Percentiles rank a stretch among this genome's conserved stretches.
Evolutionary conservation across 106 monocot species (phyloP).

Genomic region (Dioscorea zingiberensis): DNA sequence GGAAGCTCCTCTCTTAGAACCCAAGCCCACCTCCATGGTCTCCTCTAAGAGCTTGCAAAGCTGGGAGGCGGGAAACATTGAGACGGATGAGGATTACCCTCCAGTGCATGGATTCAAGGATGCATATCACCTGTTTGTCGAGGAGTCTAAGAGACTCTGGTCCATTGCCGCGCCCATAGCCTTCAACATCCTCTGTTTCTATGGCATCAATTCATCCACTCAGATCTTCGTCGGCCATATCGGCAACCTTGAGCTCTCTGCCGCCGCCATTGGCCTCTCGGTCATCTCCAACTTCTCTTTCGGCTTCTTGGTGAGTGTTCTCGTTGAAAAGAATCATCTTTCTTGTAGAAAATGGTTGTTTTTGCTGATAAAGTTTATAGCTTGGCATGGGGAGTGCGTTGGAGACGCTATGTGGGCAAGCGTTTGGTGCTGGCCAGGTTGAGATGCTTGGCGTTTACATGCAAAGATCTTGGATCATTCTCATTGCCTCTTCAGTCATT

Average conservation of each 20-base stretch:
- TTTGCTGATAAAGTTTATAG: too few relatives aligned
- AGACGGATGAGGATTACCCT: conserved; percentile 12
- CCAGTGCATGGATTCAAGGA: conserved; percentile 19
- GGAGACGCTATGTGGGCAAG: conserved; percentile 89
- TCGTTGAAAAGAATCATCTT: too few relatives aligned
- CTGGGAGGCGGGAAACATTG: not conserved
- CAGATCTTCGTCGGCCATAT: conserved; percentile 83
- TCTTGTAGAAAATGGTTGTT: too few relatives aligned
- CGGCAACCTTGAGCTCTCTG: conserved; percentile 83
- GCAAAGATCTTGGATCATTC: conserved; percentile 84
- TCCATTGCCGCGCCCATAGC: conserved; percentile 61
- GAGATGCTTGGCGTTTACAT: conserved; percentile 80
- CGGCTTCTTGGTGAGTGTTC: conserved; percentile 59
- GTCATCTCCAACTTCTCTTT: conserved; percentile 82
- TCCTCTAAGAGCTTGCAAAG: not conserved
- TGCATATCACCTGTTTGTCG: conserved; percentile 32
- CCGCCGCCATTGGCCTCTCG: conserved; percentile 66
- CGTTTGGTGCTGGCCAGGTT: conserved; percentile 69
- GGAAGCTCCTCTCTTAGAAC: not conserved
- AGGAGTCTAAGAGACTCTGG: conserved; percentile 67
- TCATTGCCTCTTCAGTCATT: conserved; percentile 30
- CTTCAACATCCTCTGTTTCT: conserved; percentile 65
- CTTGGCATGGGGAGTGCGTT: conserved; percentile 92
- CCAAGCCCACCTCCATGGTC: conserved; percentile 11
- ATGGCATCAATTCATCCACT: conserved; percentile 61